Percentiles rank a stretch among this genome's conserved stretches.
Evolutionary conservation across 2,329 filamentous ascomycete species (phyloP).

Genomic region (Arthrobotrys sinensis): DNA sequence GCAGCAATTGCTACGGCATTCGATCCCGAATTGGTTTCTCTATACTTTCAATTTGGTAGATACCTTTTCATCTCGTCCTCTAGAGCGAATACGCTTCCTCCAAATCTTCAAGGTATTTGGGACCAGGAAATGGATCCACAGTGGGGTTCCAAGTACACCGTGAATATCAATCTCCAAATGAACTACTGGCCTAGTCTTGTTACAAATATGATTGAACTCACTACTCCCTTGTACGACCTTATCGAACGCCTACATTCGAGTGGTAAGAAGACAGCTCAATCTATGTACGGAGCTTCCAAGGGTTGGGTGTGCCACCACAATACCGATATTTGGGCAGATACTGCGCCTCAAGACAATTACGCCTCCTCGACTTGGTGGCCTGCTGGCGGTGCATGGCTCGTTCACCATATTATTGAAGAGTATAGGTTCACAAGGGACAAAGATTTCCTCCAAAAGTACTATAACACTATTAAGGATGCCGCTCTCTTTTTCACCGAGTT

Average conservation of each 20-base stretch:
- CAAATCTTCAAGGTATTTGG: conserved; percentile 70
- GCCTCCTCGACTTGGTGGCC: conserved; percentile 66
- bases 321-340: conserved; percentile 68
- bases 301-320: conserved; percentile 68
- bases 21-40: conserved; percentile 63
- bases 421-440: conserved; percentile 66
- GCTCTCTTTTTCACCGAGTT: conserved; percentile 68
- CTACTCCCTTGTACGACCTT: conserved; percentile 68
- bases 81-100: conserved; percentile 66
- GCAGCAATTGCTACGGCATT: conserved; percentile 54
- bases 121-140: conserved; percentile 68
- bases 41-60: conserved; percentile 68
- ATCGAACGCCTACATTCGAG: conserved; percentile 66
- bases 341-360: conserved; percentile 67
- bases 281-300: conserved; percentile 66
- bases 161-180: conserved; percentile 73
- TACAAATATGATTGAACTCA: conserved; percentile 67
- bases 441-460: conserved; percentile 64
- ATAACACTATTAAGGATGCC: conserved; percentile 66
- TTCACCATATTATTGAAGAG: conserved; percentile 67
- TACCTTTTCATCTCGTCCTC: conserved; percentile 68
- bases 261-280: conserved; percentile 66
- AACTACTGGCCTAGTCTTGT: conserved; percentile 70
- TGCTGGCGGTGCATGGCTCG: conserved; percentile 68
- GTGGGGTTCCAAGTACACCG: conserved; percentile 71